Conservation (phyloP, 108 stramenopile species). For the Skeletonema grethae region DNA sequence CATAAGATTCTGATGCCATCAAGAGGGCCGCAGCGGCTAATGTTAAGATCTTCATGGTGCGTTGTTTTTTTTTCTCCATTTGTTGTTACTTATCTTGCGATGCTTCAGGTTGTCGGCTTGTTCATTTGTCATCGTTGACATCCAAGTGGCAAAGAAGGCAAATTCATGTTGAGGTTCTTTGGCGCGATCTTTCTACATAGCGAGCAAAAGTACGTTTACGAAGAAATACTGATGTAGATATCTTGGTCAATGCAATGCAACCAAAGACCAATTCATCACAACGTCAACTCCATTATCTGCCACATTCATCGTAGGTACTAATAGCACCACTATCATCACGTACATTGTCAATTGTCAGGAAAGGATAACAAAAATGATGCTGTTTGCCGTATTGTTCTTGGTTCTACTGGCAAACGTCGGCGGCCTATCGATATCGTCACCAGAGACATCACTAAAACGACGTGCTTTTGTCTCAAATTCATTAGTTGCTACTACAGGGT, state of each 20-base stretch:
- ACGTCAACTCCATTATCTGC: too few species aligned
- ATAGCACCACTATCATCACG: too few species aligned
- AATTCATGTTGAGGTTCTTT: neutral
- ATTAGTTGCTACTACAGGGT: neutral
- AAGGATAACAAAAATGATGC: neutral
- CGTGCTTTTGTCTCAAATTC: neutral
- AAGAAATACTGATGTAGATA: neutral
- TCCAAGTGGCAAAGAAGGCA: neutral
- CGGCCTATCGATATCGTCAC: neutral
- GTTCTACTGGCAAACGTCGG: neutral
- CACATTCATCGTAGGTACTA: too few species aligned
- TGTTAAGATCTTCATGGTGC: neutral
- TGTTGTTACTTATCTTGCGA: too few species aligned
- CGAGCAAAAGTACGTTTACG: neutral
- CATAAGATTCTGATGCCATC: neutral
- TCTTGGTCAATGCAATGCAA: too few species aligned
- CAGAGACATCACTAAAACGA: neutral
- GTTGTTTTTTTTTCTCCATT: neutral
- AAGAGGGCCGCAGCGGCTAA: conserved; percentile 2
- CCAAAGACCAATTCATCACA: too few species aligned
- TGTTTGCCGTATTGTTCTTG: neutral
- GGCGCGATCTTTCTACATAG: neutral
- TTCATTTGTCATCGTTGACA: neutral
- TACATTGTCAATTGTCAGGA: too few species aligned
- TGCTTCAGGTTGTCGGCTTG: too few species aligned